phyloP scores from a whole-genome alignment of 2,329 filamentous ascomycete genomes.

The Aspergillus ustus region DNA sequence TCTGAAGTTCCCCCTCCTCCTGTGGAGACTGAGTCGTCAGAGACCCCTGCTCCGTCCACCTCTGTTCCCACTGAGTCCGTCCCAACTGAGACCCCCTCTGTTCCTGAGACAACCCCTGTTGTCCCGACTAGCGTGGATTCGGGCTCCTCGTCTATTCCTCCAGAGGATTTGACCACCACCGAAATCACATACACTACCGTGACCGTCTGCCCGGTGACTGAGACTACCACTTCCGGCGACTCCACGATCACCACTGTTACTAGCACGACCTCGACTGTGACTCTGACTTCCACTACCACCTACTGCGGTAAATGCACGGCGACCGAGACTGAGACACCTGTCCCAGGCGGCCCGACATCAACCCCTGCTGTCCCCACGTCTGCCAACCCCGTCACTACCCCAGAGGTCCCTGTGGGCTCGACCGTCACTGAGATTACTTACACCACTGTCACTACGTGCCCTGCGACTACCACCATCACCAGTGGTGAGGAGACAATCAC shows the following conservation, averaged over 20 bases:
- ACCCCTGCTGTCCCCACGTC: conserved; percentile 4
- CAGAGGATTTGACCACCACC: conserved; percentile 17
- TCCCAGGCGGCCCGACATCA: background rate
- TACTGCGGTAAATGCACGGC: conserved; percentile 12
- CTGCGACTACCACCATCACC: conserved; percentile 41
- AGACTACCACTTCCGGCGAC: conserved; percentile 16
- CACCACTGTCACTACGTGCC: conserved; percentile 37
- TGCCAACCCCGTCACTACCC: conserved; percentile 9
- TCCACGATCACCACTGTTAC: conserved; percentile 16
- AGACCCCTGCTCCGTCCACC: conserved; percentile 22
- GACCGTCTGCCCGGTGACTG: conserved; percentile 20
- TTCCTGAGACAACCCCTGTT: conserved; percentile 2
- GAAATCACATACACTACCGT: conserved; percentile 23
- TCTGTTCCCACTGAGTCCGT: conserved; percentile 3
- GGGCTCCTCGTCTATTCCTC: conserved; percentile 14
- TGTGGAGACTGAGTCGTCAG: conserved; percentile 6
- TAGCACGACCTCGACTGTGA: conserved; percentile 14
- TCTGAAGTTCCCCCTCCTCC: conserved; percentile 12
- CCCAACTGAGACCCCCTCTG: conserved; percentile 18
- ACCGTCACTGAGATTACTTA: conserved; percentile 25
- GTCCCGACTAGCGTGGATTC: conserved; percentile 6
- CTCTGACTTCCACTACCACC: conserved; percentile 16
- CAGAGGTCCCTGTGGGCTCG: conserved; percentile 4
- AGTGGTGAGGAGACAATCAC: conserved; percentile 54
- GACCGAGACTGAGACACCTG: background rate